Conservation (phyloP, 192 early-diverging fungal species). For the Coemansia sp. region DNA sequence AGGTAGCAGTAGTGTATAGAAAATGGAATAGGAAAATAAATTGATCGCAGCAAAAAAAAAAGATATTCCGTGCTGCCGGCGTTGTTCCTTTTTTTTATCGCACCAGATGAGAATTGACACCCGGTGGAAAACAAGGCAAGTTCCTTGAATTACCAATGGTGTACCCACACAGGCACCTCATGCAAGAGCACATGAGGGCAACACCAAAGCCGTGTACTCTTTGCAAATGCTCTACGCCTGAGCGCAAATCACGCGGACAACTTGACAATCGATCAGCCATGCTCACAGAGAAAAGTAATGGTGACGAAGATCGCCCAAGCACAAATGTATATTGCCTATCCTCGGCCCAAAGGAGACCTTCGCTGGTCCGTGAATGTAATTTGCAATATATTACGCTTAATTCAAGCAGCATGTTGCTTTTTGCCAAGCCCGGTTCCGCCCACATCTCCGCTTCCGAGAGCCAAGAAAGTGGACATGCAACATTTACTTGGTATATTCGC, state of each 20-base stretch:
- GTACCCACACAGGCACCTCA: background rate
- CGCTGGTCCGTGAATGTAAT: background rate
- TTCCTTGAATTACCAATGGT: background rate
- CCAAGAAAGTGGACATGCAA: background rate
- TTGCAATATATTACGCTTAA: background rate
- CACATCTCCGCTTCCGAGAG: background rate
- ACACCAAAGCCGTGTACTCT: background rate
- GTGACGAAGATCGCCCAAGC: background rate
- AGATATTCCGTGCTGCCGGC: background rate
- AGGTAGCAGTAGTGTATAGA: background rate
- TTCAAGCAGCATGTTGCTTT: background rate
- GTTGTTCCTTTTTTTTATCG: background rate
- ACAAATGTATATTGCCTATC: background rate
- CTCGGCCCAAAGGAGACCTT: background rate
- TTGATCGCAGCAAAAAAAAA: background rate
- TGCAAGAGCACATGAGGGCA: conserved; percentile 1
- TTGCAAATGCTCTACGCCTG: background rate
- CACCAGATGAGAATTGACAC: background rate
- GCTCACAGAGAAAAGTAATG: background rate
- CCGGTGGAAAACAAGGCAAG: background rate
- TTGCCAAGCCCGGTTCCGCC: conserved; percentile 1
- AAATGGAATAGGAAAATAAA: background rate
- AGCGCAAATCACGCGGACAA: conserved; percentile 4
- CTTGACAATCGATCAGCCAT: background rate
- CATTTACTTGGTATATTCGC: background rate